Evolutionary conservation across 345 rosid species (phyloP).

Genomic region (Arabis alpina): DNA sequence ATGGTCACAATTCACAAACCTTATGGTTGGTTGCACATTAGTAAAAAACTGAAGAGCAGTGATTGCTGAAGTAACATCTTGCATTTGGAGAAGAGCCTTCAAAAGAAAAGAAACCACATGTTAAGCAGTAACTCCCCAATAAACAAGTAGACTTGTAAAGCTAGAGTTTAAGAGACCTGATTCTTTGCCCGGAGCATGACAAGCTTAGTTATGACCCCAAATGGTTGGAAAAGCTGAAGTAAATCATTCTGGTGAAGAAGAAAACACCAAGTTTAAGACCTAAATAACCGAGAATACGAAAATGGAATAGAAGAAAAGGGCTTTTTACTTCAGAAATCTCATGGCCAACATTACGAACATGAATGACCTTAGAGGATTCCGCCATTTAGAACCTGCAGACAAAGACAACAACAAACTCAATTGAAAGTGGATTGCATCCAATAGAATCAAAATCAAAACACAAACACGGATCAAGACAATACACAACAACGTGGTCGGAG

Average conservation of each 20-base stretch:
- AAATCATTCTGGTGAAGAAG: slow-evolving; percentile 74
- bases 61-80: slow-evolving; percentile 86
- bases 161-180: slow-evolving; percentile 60
- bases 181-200: slow-evolving; percentile 99
- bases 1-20: slow-evolving; percentile 47
- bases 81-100: slow-evolving; percentile 98
- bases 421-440: too few species aligned
- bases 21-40: slow-evolving; percentile 83
- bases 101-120: slow-evolving; percentile 19
- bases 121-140: neutral
- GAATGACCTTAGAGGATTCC: slow-evolving; percentile 95
- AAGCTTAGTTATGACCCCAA: slow-evolving; percentile 96
- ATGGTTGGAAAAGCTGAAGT: slow-evolving; percentile 96
- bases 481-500: neutral
- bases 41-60: slow-evolving; percentile 83
- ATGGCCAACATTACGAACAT: slow-evolving; percentile 96
- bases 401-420: slow-evolving; percentile 15
- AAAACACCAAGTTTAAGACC: neutral
- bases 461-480: neutral
- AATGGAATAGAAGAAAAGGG: too few species aligned
- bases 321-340: slow-evolving; percentile 86
- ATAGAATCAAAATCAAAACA: slow-evolving; percentile 11
- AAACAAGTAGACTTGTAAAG: neutral
- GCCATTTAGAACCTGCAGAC: slow-evolving; percentile 56
- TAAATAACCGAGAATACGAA: too few species aligned